Evolutionary conservation across 306 rosid genomes (phyloP), one percentile per base, ranked within the genome.

Genomic region (Adenanthera pavonina): DNA sequence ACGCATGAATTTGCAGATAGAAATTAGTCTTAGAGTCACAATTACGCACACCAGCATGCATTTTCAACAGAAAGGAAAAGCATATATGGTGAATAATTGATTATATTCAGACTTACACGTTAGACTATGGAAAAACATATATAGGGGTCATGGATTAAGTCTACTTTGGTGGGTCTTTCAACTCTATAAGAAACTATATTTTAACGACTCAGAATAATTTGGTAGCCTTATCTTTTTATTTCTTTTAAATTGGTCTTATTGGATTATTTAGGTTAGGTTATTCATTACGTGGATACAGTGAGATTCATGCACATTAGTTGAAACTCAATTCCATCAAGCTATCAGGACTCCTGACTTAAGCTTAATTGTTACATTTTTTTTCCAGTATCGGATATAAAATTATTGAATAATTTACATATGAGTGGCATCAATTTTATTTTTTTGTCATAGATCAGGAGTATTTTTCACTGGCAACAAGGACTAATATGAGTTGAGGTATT

Each of bases 181-280:
- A 54, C 57, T 81, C 82, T 78, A 78, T 65, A 87, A 84, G 90
- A 84, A 81, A 87, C 81, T 66, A 36, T 59, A 49, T 43, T 64
- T 70, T 71, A 53, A 76, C 69, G 36, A 53, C 15, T 36, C 14
- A 70, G 83, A 83, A 76, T 77, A 48, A 76, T 12, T 41, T 48
- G 34, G 48, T 25, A 25, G 30, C 30, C 30, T 61, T 19, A 44
- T n/a, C 36, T 68, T 61, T 44, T 41, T 54, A 60, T 67, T 60
- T 46, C 7, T 57, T 73, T 8, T 20, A 20, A 7, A 20, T 62
- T 76, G 43, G 34, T 70, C 60, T n/a, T 10, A 34, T 17, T 83
- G 40, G 48, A 83, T 2, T 2, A 19, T 66, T 48, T 60, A 44
- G 49, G 40, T 62, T 13, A 65, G 47, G 57, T 33, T 57, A 67